Conservation (phyloP, 1,139 yeast genomes). For the Petasospora fabianii region DNA sequence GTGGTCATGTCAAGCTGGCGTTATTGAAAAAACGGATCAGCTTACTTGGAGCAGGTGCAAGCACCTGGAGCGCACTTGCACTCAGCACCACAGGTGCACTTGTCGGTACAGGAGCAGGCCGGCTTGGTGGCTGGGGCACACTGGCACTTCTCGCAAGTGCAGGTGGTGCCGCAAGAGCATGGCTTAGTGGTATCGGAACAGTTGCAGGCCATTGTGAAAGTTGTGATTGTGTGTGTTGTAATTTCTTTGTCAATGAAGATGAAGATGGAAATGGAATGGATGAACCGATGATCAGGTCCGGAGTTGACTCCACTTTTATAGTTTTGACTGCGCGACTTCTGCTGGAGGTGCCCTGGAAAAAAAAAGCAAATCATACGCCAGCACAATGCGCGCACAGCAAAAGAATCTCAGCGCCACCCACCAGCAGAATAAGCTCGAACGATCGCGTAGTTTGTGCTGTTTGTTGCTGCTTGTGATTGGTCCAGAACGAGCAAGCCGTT, state of each 20-base stretch:
- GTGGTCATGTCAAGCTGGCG: no score
- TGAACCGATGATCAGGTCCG: not conserved
- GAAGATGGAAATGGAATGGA: not conserved
- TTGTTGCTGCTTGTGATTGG: not conserved
- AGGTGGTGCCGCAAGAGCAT: slow-evolving; percentile 11
- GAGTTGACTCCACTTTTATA: not conserved
- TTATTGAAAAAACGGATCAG: no score
- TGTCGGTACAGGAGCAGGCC: slow-evolving; percentile 9
- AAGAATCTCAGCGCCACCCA: not conserved
- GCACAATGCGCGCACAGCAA: slow-evolving; percentile 4
- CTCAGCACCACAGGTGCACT: slow-evolving; percentile 14
- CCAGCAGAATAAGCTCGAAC: slow-evolving; percentile 3
- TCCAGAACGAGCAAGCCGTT: no score
- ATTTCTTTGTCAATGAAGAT: not conserved
- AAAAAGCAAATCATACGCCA: not conserved
- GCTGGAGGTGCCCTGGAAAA: slow-evolving; percentile 2
- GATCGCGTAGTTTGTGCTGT: not conserved
- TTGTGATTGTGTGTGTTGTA: slow-evolving; percentile 1
- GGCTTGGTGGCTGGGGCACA: slow-evolving; percentile 8
- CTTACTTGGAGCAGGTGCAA: slow-evolving; percentile 14
- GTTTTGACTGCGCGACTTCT: not conserved
- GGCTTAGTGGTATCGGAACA: slow-evolving; percentile 9
- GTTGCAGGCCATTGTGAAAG: slow-evolving; percentile 14
- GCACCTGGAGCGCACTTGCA: slow-evolving; percentile 17
- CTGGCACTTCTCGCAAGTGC: slow-evolving; percentile 13